phyloP scores from a whole-genome alignment of 306 rosid genomes.

The Dicorynia guianensis region DNA sequence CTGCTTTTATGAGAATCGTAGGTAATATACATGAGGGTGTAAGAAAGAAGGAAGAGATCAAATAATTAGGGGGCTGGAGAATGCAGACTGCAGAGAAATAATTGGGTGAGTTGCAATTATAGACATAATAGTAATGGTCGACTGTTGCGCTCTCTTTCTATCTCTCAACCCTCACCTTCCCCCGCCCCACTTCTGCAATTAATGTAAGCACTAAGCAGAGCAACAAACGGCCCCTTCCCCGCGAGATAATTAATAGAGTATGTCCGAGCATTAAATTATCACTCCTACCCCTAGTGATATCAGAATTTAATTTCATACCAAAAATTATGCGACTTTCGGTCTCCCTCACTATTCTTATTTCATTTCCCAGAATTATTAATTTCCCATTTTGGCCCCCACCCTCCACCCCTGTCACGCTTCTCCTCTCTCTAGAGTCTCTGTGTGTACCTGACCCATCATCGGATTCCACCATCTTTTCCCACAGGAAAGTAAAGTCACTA shows the following conservation, averaged over 20 bases:
- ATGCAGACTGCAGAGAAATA: slow-evolving; percentile 27
- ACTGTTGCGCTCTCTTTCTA: background rate
- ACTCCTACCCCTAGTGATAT: background rate
- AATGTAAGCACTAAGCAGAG: slow-evolving; percentile 34
- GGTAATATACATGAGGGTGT: background rate
- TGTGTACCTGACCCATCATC: background rate
- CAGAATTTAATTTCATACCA: slow-evolving; percentile 45
- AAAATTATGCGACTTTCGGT: slow-evolving; percentile 23
- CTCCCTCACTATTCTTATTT: slow-evolving; percentile 1
- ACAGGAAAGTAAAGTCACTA: background rate
- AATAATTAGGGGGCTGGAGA: slow-evolving; percentile 15
- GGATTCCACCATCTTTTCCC: slow-evolving; percentile 15
- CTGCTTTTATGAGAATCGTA: background rate
- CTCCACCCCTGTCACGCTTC: background rate
- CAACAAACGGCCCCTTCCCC: slow-evolving; percentile 39
- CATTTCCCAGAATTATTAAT: background rate
- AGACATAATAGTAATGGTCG: slow-evolving; percentile 42
- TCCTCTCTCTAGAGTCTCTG: slow-evolving; percentile 4
- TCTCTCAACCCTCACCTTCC: slow-evolving; percentile 1
- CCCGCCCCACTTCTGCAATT: slow-evolving; percentile 40
- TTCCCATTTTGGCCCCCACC: background rate
- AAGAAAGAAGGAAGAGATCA: slow-evolving; percentile 16
- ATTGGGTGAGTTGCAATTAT: slow-evolving; percentile 49
- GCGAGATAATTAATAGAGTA: slow-evolving; percentile 39
- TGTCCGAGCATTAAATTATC: slow-evolving; percentile 39